Base-by-base conservation (phyloP, 768 basidiomycete species). In the Kondoa malvinella region DNA sequence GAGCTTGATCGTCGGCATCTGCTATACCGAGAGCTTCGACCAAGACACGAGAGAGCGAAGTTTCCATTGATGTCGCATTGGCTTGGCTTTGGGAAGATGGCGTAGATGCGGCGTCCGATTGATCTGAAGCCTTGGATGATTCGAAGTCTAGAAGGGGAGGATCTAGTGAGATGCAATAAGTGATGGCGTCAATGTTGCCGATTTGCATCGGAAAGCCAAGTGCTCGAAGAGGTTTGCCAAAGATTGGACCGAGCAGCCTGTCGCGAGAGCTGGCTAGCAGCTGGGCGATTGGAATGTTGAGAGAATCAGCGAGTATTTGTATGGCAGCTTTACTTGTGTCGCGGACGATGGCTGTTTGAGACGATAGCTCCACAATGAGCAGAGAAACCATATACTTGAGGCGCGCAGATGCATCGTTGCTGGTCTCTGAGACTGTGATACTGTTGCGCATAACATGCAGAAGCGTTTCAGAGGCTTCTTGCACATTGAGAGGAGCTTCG, bases 111-210 rank as follows among this genome's bases (percentile, higher is more conserved):
- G 14, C 27, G 58, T 25, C 27, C 25, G 25, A 4, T 25, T 31
- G 25, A 25, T 59, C 58, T 14, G 12, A 4, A 12, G 58, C 12
- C 58, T 31, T 25, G 25, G 58, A 8, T 4, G 57, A 59, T 71
- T 89, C 90, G 56, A 92, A 80, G 72, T 95, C 92, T 1, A 91
- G 85, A 29, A 97, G 82, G 0, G 90, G 88, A 12, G 95, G 92
- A 30, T 88, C 83, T 34, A 96, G 80, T 67, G 84, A 87, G 70
- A 99, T 84, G 75, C 90, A 89, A 76, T 92, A 99, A 12, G 92
- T 87, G 69, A 97, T 85, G 21, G 91, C 91, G 73, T 97, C 95
- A 68, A 97, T 91, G 83, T 96, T 92, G 32, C 92, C 95, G 67
- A 97, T 95, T 76, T 97, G 95, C 73, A 90, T 89, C 17, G 87